Evolutionary conservation across 1,139 yeast species (phyloP), one percentile per base, ranked within the genome.

Genomic region (Saccharomycopsis hybrid): DNA sequence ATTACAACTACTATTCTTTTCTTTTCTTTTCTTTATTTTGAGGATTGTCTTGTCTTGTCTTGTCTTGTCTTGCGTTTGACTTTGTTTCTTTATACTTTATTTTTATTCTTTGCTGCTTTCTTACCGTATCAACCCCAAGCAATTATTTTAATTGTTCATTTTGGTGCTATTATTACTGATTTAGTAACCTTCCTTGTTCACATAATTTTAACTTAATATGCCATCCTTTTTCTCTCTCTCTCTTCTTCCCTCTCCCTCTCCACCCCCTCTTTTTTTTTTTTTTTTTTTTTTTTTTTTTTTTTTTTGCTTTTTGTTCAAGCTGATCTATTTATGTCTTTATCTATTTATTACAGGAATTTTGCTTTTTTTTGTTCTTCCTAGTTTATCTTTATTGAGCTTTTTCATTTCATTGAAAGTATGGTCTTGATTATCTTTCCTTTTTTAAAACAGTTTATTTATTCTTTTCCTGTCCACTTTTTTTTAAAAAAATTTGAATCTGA

Each of bases 51-150:
- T n/a, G n/a, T n/a, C n/a, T n/a, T n/a, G n/a, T n/a, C 24, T 36
- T 36, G 4, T 3, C 32, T 24, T 27, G 43, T 46, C 9, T 32
- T 35, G 48, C 30, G 24, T 30, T 41, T 44, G 28, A 40, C 31
- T 18, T n/a, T 25, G 27, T 31, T 38, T 24, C 36, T 27, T 28
- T 41, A 28, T 33, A 31, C 29, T 27, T 11, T 4, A 13, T 38
- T 45, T 44, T 44, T 51, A 36, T 41, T 48, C 18, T 29, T 46
- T 41, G 24, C 31, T n/a, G 49, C 47, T 25, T 11, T 18, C 18
- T 50, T 32, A 30, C 38, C 41, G 18, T 35, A 38, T 36, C 35
- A 30, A 35, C 43, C 29, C 31, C 13, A 29, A 44, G 33, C 29
- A n/a, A 27, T 32, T 38, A 33, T 43, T 25, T 25, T 36, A 38